Evolutionary conservation across 2,329 filamentous ascomycete genomes (phyloP), one percentile per base, ranked within the genome.

Genomic region (Aspergillus novofumigatus): DNA sequence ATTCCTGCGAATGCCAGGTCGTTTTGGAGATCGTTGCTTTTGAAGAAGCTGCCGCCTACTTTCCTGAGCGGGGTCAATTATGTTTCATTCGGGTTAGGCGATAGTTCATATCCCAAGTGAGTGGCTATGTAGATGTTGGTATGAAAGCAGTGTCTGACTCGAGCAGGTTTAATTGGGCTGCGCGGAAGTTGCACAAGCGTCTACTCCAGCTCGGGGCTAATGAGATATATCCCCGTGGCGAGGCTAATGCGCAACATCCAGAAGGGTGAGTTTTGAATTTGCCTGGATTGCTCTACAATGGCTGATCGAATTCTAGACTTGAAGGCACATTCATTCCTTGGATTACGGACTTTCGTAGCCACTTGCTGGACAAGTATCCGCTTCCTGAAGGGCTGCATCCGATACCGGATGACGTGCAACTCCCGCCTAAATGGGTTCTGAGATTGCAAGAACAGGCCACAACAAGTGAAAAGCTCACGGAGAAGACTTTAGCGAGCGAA

Each of bases 101-200:
- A 99, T 74, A 96, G 90, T 68, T 96, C 92, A 1, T 99, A 99
- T 80, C 83, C 89, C 55, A 93, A 95, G 87, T 94, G 79, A 62
- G 83, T 70, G 7, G 9, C 11, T 21, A 17, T 4, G 7, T 14
- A 14, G 14, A 2, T 17, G 17, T 3, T 25, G n/a, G 23, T n/a
- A 25, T n/a, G 17, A 17, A 52, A 17, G 48, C 20, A 2, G 9
- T 56, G 53, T 32, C 56, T 63, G n/a, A 62, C 29, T 14, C 47
- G 2, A 5, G 3, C 59, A 93, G 89, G 68, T 96, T 91, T 75
- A 99, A 99, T 76, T 96, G 91, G 85, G 92, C 93, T 20, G 89
- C 90, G 49, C 85, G 92, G 51, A 96, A 97, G 75, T 80, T 99
- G 49, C 86, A 92, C 67, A 93, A 92, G 65, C 86, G 94, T 17